A percentile compares a stretch with the other conserved stretches of the same genome.
These are phyloP conservation scores for Candida neerlandica DNA, from an alignment of 1,139 yeast species.

Conservation along the genomic window DNA sequence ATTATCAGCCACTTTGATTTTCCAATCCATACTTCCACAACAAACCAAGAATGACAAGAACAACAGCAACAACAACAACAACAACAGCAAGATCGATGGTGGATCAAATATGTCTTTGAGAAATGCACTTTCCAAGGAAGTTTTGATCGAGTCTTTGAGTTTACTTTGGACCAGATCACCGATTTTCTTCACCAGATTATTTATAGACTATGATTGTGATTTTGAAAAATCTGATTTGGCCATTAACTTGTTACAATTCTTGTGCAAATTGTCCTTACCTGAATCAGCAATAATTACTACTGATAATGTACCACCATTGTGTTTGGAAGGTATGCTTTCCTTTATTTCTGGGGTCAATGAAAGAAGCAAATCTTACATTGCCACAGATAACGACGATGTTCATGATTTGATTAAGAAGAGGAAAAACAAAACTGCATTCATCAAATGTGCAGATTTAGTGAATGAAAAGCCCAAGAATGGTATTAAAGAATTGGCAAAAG, in stretches of 20 bases:
- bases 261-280: conserved; percentile 78
- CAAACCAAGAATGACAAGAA: conserved; percentile 21
- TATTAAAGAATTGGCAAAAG: conserved; percentile 57
- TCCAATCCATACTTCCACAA: conserved; percentile 54
- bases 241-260: conserved; percentile 64
- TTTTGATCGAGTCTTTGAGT: conserved; percentile 81
- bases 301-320: conserved; percentile 88
- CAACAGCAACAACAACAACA: too few relatives aligned
- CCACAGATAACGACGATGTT: conserved; percentile 21
- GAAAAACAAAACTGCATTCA: conserved; percentile 70
- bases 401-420: conserved; percentile 46
- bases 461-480: conserved; percentile 82
- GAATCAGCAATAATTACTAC: conserved; percentile 78
- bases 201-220: conserved; percentile 88
- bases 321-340: conserved; percentile 82
- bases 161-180: conserved; percentile 85
- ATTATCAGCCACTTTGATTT: conserved; percentile 60
- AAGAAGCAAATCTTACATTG: conserved; percentile 41
- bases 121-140: conserved; percentile 58
- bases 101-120: conserved; percentile 29
- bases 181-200: conserved; percentile 71
- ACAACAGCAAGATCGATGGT: conserved; percentile 24
- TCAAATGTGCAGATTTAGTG: conserved; percentile 71
- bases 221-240: conserved; percentile 84
- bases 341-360: conserved; percentile 69